A percentile compares a stretch with the other conserved stretches of the same genome.
phyloP scores from a whole-genome alignment of 2,329 filamentous ascomycete species.

The Nemania bipapillata region DNA sequence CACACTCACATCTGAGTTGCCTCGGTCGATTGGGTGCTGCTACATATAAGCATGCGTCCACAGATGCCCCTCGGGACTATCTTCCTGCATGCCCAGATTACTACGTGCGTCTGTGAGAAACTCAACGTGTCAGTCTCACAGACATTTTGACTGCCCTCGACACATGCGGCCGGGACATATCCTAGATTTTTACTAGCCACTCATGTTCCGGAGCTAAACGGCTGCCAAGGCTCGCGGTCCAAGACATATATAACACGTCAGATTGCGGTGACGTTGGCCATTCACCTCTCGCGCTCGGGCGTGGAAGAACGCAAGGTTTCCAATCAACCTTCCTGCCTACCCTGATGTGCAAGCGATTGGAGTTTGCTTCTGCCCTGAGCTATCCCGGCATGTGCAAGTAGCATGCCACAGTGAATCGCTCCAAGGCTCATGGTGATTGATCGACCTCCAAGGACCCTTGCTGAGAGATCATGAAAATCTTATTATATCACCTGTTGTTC shows the following conservation, averaged over 20 bases:
- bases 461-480: constrained; percentile 2
- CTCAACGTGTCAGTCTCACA: constrained; percentile 52
- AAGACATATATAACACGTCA: constrained; percentile 35
- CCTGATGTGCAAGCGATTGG: constrained; percentile 22
- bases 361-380: constrained; percentile 1
- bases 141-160: constrained; percentile 39
- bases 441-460: background rate
- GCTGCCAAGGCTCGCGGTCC: constrained; percentile 24
- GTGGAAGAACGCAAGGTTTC: constrained; percentile 7
- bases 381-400: background rate
- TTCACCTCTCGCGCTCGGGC: constrained; percentile 10
- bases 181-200: constrained; percentile 28
- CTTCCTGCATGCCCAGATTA: constrained; percentile 43
- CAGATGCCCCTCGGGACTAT: constrained; percentile 41
- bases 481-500: background rate
- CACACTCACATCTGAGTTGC: constrained; percentile 6
- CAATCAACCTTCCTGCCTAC: constrained; percentile 7
- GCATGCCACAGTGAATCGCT: constrained; percentile 5
- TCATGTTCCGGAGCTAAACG: constrained; percentile 28
- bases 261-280: constrained; percentile 25
- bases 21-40: constrained; percentile 15
- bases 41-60: constrained; percentile 41
- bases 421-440: background rate
- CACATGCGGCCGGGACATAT: constrained; percentile 33
- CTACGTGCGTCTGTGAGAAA: constrained; percentile 39